These are phyloP conservation scores for Cystofilobasidium capitatum DNA, from an alignment of 768 basidiomycete species.

Conservation along the genomic window DNA sequence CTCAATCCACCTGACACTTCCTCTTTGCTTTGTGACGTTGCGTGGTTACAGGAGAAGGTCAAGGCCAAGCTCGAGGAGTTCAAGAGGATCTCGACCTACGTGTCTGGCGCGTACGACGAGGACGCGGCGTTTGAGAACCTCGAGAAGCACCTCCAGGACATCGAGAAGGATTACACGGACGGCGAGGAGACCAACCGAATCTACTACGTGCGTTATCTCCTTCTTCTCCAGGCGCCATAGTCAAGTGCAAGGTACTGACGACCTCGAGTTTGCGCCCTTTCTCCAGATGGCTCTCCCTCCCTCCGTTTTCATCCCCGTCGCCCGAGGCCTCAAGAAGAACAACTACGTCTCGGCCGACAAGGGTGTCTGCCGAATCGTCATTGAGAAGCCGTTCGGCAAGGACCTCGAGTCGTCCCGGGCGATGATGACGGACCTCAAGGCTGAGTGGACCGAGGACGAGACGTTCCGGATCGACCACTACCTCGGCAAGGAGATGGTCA, in stretches of 20 bases:
- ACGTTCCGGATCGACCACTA: constrained; percentile 99
- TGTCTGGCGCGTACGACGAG: constrained; percentile 83
- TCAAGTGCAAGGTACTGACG: background rate
- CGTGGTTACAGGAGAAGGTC: constrained; percentile 35
- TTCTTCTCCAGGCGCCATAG: background rate
- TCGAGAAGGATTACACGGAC: constrained; percentile 61
- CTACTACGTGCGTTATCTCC: constrained; percentile 49
- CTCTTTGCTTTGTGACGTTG: background rate
- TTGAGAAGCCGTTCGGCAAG: constrained; percentile 98
- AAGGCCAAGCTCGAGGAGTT: constrained; percentile 66
- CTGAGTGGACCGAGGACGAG: constrained; percentile 89
- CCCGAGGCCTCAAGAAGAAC: constrained; percentile 67
- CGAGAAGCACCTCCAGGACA: constrained; percentile 61
- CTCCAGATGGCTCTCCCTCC: constrained; percentile 78
- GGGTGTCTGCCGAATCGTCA: constrained; percentile 82
- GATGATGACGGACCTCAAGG: constrained; percentile 67
- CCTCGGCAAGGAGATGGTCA: constrained; percentile 99
- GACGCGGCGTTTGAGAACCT: constrained; percentile 66
- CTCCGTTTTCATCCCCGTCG: constrained; percentile 87
- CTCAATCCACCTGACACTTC: background rate
- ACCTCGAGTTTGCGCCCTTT: background rate
- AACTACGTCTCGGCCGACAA: constrained; percentile 55
- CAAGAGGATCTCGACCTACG: constrained; percentile 67
- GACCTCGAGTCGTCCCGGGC: constrained; percentile 74
- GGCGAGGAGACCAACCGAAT: constrained; percentile 58